phyloP scores from a whole-genome alignment of 331 rosid species.

The Malus hybrid region DNA sequence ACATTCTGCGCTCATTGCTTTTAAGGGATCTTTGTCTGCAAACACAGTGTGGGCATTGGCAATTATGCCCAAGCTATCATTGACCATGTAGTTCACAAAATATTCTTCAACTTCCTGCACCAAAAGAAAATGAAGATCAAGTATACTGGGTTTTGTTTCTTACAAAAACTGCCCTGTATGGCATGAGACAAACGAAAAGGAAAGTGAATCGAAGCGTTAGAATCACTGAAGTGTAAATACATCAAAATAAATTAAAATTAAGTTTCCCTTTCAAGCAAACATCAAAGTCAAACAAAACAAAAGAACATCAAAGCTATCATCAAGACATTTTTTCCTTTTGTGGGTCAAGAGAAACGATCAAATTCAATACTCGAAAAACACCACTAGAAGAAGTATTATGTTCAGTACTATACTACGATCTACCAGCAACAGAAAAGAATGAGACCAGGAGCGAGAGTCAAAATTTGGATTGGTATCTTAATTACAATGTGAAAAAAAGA shows the following conservation, averaged over 20 bases:
- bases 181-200: neutral
- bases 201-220: neutral
- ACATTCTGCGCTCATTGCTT: conserved; percentile 66
- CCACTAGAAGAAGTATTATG: neutral
- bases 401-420: too few relatives aligned
- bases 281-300: neutral
- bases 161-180: too few relatives aligned
- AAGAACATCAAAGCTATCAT: neutral
- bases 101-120: conserved; percentile 82
- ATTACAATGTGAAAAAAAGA: too few relatives aligned
- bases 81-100: conserved; percentile 66
- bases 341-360: neutral
- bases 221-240: neutral
- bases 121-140: conserved; percentile 4
- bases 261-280: neutral
- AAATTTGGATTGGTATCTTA: too few relatives aligned
- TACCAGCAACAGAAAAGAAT: too few relatives aligned
- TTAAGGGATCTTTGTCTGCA: conserved; percentile 42
- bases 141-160: too few relatives aligned
- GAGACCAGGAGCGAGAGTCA: too few relatives aligned
- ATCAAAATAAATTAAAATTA: neutral
- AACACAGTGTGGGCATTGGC: conserved; percentile 83
- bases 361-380: neutral
- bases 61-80: conserved; percentile 83
- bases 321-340: neutral